A percentile compares a stretch with the other conserved stretches of the same genome.
These are phyloP conservation scores for Draba incana DNA, from an alignment of 345 rosid species.

Conservation along the genomic window DNA sequence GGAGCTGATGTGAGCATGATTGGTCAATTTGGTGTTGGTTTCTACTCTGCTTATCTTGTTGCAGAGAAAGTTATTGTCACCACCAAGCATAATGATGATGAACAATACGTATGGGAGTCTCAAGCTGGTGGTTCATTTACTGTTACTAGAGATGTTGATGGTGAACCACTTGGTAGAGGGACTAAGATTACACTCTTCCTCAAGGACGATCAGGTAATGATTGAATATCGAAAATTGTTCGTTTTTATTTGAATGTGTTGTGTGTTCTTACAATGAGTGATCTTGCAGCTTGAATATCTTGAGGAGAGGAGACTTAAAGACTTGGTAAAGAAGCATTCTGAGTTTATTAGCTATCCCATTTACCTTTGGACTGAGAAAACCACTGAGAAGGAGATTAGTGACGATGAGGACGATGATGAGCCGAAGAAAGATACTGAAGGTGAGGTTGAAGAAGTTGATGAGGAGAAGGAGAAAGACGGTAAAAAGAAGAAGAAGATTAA, in stretches of 20 bases:
- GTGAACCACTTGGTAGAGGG: conserved; percentile 91
- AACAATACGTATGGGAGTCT: conserved; percentile 90
- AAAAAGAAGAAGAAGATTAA: conserved; percentile 91
- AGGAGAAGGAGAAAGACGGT: conserved; percentile 68
- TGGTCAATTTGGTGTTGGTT: conserved; percentile 92
- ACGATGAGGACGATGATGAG: conserved; percentile 82
- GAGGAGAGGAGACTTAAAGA: conserved; percentile 94
- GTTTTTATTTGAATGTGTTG: not conserved
- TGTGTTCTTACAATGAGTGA: conserved; percentile 5
- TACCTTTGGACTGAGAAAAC: conserved; percentile 91
- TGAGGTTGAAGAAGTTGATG: conserved; percentile 74
- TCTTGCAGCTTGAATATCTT: conserved; percentile 69
- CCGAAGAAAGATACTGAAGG: conserved; percentile 72
- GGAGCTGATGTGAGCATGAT: conserved; percentile 98
- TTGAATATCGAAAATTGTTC: not conserved
- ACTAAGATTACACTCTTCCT: conserved; percentile 79
- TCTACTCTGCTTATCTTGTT: conserved; percentile 92
- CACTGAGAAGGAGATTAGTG: conserved; percentile 84
- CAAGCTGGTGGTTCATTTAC: conserved; percentile 96
- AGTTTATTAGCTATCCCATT: conserved; percentile 88
- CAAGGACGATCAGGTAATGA: conserved; percentile 74
- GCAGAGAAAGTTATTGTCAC: conserved; percentile 85
- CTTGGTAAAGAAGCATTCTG: conserved; percentile 91
- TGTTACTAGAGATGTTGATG: conserved; percentile 68
- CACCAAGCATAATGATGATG: conserved; percentile 81